Evolutionary conservation across 106 monocot species (phyloP).

Genomic region (Alisma plantagoaquatica): DNA sequence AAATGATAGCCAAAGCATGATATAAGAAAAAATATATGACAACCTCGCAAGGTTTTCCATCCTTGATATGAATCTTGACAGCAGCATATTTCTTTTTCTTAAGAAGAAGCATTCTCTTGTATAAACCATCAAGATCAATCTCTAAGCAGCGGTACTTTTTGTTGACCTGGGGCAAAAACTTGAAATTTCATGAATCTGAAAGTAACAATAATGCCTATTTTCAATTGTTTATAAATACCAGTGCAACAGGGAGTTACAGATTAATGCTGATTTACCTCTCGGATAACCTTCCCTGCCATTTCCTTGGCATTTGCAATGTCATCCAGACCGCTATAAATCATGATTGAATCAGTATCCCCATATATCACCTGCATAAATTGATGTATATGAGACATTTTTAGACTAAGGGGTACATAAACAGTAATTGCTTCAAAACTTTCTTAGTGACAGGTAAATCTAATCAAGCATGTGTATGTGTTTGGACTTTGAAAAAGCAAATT

Average conservation of each 20-base stretch:
- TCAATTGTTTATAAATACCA: too few relatives aligned
- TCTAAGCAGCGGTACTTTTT: slow-evolving; percentile 93
- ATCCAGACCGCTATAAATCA: slow-evolving; percentile 90
- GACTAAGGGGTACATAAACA: too few relatives aligned
- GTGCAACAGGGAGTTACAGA: too few relatives aligned
- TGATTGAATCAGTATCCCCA: slow-evolving; percentile 97
- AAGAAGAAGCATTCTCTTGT: slow-evolving; percentile 97
- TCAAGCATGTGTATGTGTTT: too few relatives aligned
- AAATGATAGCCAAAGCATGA: too few relatives aligned
- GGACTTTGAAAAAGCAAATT: too few relatives aligned
- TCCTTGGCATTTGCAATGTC: slow-evolving; percentile 75
- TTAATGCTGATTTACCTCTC: slow-evolving; percentile 73
- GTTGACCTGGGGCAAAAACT: slow-evolving; percentile 52
- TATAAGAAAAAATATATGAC: background rate
- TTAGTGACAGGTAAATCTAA: too few relatives aligned
- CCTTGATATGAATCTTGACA: slow-evolving; percentile 71
- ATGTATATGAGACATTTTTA: too few relatives aligned
- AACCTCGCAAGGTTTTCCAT: slow-evolving; percentile 74
- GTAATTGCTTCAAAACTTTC: too few relatives aligned
- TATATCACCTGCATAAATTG: slow-evolving; percentile 75
- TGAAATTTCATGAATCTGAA: too few relatives aligned
- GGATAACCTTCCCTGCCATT: slow-evolving; percentile 88
- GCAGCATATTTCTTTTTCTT: slow-evolving; percentile 99
- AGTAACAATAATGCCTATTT: too few relatives aligned
- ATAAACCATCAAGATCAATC: slow-evolving; percentile 96